phyloP scores from a whole-genome alignment of 208 protist genomes.

The Wallacemonas collosoma region DNA sequence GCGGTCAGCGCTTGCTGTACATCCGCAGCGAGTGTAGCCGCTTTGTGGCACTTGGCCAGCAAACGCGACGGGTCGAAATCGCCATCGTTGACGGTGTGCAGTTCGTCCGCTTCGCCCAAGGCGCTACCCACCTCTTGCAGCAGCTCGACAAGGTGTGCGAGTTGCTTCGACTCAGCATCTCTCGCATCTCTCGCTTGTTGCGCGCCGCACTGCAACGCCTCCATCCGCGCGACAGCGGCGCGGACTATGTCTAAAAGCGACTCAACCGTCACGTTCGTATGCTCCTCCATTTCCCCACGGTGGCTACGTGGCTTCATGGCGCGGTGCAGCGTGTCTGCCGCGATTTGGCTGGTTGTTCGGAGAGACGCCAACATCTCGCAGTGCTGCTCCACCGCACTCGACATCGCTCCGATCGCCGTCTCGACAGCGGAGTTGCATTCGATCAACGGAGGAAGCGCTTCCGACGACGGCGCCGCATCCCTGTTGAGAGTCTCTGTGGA shows the following conservation, averaged over 20 bases:
- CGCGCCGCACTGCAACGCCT: not conserved
- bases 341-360: not conserved
- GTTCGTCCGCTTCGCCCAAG: not conserved
- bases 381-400: not conserved
- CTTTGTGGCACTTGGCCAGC: not conserved
- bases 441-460: not conserved
- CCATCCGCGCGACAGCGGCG: not conserved
- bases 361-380: not conserved
- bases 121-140: not conserved
- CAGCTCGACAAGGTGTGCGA: not conserved
- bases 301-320: not conserved
- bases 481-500: not conserved
- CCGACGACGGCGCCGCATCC: no score
- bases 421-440: not conserved
- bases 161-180: not conserved
- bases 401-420: not conserved
- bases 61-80: not conserved
- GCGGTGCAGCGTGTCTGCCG: not conserved
- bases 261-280: not conserved
- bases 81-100: not conserved
- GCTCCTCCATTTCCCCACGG: not conserved
- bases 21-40: not conserved
- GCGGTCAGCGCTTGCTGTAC: not conserved
- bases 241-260: not conserved
- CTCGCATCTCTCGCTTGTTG: not conserved